These are phyloP conservation scores for Spathaspora sp. DNA, from an alignment of 805 yeast genomes.

Conservation along the genomic window DNA sequence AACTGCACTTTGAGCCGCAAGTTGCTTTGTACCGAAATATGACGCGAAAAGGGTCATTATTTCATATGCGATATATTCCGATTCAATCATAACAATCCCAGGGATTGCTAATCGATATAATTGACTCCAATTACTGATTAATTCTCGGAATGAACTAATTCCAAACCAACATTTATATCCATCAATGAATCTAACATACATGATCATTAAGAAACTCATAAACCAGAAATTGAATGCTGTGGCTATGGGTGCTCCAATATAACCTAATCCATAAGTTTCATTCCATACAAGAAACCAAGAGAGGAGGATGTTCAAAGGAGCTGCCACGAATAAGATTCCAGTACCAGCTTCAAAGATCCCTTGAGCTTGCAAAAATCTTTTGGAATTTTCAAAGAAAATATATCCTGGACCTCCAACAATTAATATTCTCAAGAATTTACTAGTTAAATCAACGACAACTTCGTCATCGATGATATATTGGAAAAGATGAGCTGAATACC, in stretches of 20 bases:
- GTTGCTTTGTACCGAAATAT: slow-evolving; percentile 44
- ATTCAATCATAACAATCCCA: slow-evolving; percentile 43
- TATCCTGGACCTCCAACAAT: slow-evolving; percentile 41
- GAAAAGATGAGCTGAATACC: slow-evolving; percentile 30
- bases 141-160: slow-evolving; percentile 29
- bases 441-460: slow-evolving; percentile 33
- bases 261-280: slow-evolving; percentile 36
- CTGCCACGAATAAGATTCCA: slow-evolving; percentile 37
- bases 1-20: slow-evolving; percentile 52
- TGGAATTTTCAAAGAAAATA: slow-evolving; percentile 39
- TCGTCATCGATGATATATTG: slow-evolving; percentile 26
- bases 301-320: slow-evolving; percentile 37
- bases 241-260: slow-evolving; percentile 42
- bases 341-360: slow-evolving; percentile 48
- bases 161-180: slow-evolving; percentile 76
- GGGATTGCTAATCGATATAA: slow-evolving; percentile 39
- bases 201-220: slow-evolving; percentile 32
- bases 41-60: slow-evolving; percentile 44
- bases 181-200: slow-evolving; percentile 47
- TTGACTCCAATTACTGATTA: slow-evolving; percentile 34
- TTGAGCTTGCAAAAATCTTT: slow-evolving; percentile 43
- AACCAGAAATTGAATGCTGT: slow-evolving; percentile 40
- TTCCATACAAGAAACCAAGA: slow-evolving; percentile 44
- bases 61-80: slow-evolving; percentile 45
- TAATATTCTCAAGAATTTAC: slow-evolving; percentile 29